Percentiles rank a stretch among this genome's conserved stretches.
phyloP scores from a whole-genome alignment of 768 basidiomycete species.

The Tephrocybe sp. region DNA sequence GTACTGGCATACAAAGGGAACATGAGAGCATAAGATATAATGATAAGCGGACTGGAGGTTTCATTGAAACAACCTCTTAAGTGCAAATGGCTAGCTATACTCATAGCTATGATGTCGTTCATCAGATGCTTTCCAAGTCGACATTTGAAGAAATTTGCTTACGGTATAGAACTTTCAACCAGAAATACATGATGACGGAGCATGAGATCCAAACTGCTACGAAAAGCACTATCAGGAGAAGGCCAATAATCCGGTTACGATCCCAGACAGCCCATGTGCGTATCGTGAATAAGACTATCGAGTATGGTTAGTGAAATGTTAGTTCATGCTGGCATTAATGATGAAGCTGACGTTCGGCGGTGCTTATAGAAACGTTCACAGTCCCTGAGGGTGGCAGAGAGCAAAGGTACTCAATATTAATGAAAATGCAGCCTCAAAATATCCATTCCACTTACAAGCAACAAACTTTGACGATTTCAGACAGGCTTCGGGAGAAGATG shows the following conservation, averaged over 20 bases:
- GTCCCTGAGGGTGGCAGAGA: too few species aligned
- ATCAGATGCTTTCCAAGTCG: neutral
- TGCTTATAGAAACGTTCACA: neutral
- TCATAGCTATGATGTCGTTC: neutral
- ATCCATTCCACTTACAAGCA: neutral
- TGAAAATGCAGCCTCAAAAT: too few species aligned
- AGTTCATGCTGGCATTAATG: neutral
- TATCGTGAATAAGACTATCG: constrained; percentile 19
- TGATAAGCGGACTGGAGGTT: neutral
- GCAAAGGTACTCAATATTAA: neutral
- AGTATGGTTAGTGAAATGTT: too few species aligned
- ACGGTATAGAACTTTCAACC: neutral
- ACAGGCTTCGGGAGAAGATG: neutral
- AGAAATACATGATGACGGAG: constrained; percentile 9
- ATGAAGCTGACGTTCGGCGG: constrained; percentile 6
- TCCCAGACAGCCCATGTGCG: constrained; percentile 24
- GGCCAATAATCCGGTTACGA: constrained; percentile 9
- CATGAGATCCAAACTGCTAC: constrained; percentile 7
- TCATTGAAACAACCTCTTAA: neutral
- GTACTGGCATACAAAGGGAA: neutral
- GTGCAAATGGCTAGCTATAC: neutral
- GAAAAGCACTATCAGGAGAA: constrained; percentile 11
- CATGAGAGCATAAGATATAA: neutral
- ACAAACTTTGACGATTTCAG: neutral
- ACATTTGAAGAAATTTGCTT: neutral